Percentiles rank a stretch among this genome's conserved stretches.
Evolutionary conservation across 2,329 filamentous ascomycete species (phyloP).

Genomic region (Acrodontium crateriforme): DNA sequence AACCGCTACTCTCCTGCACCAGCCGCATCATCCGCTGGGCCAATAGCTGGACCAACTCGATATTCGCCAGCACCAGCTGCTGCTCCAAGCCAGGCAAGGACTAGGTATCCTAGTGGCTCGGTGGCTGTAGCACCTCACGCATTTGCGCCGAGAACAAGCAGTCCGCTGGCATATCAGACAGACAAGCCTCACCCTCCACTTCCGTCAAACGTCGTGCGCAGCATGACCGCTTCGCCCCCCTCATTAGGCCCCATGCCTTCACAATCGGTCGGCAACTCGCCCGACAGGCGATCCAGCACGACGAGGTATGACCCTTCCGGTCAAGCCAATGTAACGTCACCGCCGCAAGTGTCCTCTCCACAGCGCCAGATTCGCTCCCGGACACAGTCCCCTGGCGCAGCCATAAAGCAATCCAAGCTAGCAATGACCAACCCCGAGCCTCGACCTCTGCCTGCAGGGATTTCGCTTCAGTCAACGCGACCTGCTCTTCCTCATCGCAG

Average conservation of each 20-base stretch:
- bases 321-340: slow-evolving; percentile 2
- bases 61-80: slow-evolving; percentile 24
- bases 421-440: slow-evolving; percentile 32
- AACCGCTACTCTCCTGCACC: slow-evolving; percentile 13
- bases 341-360: slow-evolving; percentile 2
- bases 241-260: too few species aligned
- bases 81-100: slow-evolving; percentile 22
- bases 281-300: too few species aligned
- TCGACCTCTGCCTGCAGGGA: slow-evolving; percentile 29
- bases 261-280: too few species aligned
- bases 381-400: slow-evolving; percentile 46
- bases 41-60: slow-evolving; percentile 11
- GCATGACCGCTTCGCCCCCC: slow-evolving; percentile 9
- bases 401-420: slow-evolving; percentile 34
- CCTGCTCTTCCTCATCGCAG: slow-evolving; percentile 22
- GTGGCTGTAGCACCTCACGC: slow-evolving; percentile 27
- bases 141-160: slow-evolving; percentile 52
- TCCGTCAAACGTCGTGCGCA: slow-evolving; percentile 8
- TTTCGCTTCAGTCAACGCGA: not conserved
- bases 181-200: slow-evolving; percentile 21
- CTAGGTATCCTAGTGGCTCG: slow-evolving; percentile 21
- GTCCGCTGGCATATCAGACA: slow-evolving; percentile 40
- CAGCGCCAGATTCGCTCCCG: slow-evolving; percentile 28
- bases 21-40: slow-evolving; percentile 16
- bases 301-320: too few species aligned